Evolutionary conservation across 2,329 filamentous ascomycete species (phyloP), one percentile per base, ranked within the genome.

Genomic region (Neonectria coccinea): DNA sequence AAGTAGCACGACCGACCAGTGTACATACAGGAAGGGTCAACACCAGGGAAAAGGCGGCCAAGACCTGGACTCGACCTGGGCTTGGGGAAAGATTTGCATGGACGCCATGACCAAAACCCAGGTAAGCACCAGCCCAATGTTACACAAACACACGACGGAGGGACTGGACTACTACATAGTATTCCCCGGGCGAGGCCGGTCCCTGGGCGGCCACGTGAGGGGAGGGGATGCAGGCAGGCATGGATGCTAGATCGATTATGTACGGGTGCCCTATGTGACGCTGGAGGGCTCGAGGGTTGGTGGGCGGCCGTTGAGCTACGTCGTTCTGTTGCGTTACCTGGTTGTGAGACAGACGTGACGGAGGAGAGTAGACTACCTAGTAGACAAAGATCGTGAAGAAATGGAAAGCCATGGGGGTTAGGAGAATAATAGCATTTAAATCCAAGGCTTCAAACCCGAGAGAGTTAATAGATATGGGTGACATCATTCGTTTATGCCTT

Each of bases 191-290:
- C 36, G 22, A 48, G 22, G 31, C 27, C 9, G 47, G 27, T 52
- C 53, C 45, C 59, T 56, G 36, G 59, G 56, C 53, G 18, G 39
- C 59, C 59, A 62, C 53, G 59, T 47, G 59, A 62, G 52, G 33
- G 33, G 29, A 56, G 16, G 52, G 36, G 45, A 44, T 62, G 45
- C 52, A 52, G 48, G 47, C 59, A 62, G 20, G 42, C 42, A 62
- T 11, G 42, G 20, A 48, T 48, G 12, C 44, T 27, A 27, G 44
- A 48, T 48, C 31, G 27, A 12, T 12, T 29, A 22, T 42, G 27
- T 31, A 45, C 27, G 20, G 29, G 39, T 29, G 16, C 42, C 8
- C 47, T 50, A 29, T 48, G 20, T 33, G 29, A 18, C 18, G 29
- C n/a, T n/a, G n/a, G 14, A 6, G n/a, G 48, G 25, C 27, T 50